Evolutionary conservation across 257 asterid genomes (phyloP).

Genomic region (Paraleonurus japonicus): DNA sequence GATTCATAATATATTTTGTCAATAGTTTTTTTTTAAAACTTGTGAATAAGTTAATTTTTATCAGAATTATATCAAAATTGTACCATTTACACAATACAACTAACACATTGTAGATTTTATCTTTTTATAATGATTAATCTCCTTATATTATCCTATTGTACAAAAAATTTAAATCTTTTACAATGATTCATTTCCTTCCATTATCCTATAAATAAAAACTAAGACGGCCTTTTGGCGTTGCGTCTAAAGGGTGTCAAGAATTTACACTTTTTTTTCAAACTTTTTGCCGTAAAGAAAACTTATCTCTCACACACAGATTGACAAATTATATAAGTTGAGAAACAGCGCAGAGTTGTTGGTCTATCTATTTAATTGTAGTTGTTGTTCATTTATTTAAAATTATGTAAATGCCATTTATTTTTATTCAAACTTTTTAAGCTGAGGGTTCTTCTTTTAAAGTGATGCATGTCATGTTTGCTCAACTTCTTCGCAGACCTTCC

Average conservation of each 20-base stretch:
- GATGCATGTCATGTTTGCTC: neutral
- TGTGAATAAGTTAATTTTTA: too few relatives aligned
- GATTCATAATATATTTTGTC: too few relatives aligned
- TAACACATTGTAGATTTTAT: too few relatives aligned
- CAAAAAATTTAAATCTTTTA: too few relatives aligned
- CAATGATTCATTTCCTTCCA: too few relatives aligned
- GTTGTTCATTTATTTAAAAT: slow-evolving; percentile 8
- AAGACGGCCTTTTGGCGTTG: slow-evolving; percentile 24
- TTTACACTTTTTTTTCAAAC: slow-evolving; percentile 19
- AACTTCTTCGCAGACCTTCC: neutral
- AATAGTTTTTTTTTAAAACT: too few relatives aligned
- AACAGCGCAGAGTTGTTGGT: slow-evolving; percentile 20
- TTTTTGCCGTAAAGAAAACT: neutral
- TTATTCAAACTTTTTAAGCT: neutral
- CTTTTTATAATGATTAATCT: too few relatives aligned
- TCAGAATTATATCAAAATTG: too few relatives aligned
- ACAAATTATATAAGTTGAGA: slow-evolving; percentile 10
- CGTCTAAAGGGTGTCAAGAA: slow-evolving; percentile 45
- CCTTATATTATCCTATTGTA: too few relatives aligned
- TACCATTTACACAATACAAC: too few relatives aligned
- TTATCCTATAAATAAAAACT: too few relatives aligned
- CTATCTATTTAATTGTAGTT: slow-evolving; percentile 34
- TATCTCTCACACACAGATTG: neutral
- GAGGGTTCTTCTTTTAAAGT: neutral
- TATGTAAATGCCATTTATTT: slow-evolving; percentile 32